Evolutionary conservation across 352 stramenopile genomes (phyloP).

Genomic region (Peronospora belbahrii): DNA sequence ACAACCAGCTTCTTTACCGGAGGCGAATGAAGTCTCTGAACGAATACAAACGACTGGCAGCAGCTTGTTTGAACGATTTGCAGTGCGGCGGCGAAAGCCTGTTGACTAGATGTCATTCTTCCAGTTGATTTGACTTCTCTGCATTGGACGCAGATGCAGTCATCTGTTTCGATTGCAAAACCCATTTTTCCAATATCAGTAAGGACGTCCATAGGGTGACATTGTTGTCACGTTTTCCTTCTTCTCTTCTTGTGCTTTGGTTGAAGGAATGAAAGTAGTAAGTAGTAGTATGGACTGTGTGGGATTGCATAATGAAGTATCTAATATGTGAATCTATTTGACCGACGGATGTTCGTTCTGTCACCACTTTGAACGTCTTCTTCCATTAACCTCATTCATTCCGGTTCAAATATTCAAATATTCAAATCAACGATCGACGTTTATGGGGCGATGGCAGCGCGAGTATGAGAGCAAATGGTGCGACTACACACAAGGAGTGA

Average conservation of each 20-base stretch:
- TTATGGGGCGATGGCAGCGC: constrained; percentile 34
- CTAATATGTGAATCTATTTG: too few species aligned
- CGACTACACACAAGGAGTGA: constrained; percentile 28
- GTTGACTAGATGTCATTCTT: constrained; percentile 2
- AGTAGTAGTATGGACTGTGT: too few species aligned
- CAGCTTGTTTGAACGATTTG: constrained; percentile 27
- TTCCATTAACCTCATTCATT: too few species aligned
- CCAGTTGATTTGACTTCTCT: constrained; percentile 2
- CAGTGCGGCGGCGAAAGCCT: constrained; percentile 29
- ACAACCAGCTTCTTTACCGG: constrained; percentile 14
- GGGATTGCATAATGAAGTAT: too few species aligned
- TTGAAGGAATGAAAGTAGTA: too few species aligned
- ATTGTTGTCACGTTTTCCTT: too few species aligned
- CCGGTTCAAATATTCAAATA: too few species aligned
- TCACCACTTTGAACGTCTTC: too few species aligned
- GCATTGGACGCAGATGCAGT: constrained; percentile 18
- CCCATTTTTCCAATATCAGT: constrained; percentile 23
- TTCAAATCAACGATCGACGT: too few species aligned
- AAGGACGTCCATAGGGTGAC: constrained; percentile 19
- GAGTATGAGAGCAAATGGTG: constrained; percentile 64
- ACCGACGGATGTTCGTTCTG: too few species aligned
- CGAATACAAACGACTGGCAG: constrained; percentile 17
- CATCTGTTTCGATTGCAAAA: constrained; percentile 30
- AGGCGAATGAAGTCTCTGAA: constrained; percentile 28
- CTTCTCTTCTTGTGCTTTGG: too few species aligned